Base-by-base conservation (phyloP, 805 yeast species). In the Pichia manshurica region DNA sequence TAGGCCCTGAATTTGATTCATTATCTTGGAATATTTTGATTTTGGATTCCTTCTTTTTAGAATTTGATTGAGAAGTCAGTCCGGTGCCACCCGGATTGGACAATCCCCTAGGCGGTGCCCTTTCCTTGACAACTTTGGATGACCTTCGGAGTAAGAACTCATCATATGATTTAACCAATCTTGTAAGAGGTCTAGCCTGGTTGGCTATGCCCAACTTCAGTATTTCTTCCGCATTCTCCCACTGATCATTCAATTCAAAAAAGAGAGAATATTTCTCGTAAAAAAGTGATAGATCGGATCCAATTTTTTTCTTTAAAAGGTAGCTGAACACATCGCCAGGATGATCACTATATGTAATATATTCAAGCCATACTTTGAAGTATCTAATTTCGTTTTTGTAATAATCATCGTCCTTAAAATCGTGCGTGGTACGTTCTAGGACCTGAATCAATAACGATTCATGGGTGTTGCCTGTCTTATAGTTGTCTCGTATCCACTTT, bases 321-420 rank as follows among this genome's bases (percentile, higher is more conserved):
- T 82, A 88, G 5, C 77, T 71, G 61, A 83, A 89, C 2, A 86
- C 71, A 46, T 84, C 90, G 37, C 78, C 68, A 0, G 90, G 89
- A 15, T 82, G 74, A 50, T 82, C 87, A 1, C 84, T 75, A 57
- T 75, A 81, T 21, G 73, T 75, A 8, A 85, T 78, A 61, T 87
- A 89, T 54, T 79, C 81, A 35, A 90, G 64, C 97, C 99, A 91
- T 2, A 89, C 73, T 52, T 73, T 75, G 43, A 91, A 64, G 59
- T 85, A 89, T 42, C 97, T 67, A 1, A 91, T 80, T 61, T 91
- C 97, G 61, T 90, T 84, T 50, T 80, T 82, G 62, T 89, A 91
- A 51, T 78, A 79, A 0, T 66, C 65, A 29, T 74, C 75, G 54
- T 84, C 86, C 56, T 81, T 71, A 59, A 87, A 86, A 50, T 72